Evolutionary conservation across 1,139 yeast species (phyloP).

Genomic region (Saccharomyces uvarum): DNA sequence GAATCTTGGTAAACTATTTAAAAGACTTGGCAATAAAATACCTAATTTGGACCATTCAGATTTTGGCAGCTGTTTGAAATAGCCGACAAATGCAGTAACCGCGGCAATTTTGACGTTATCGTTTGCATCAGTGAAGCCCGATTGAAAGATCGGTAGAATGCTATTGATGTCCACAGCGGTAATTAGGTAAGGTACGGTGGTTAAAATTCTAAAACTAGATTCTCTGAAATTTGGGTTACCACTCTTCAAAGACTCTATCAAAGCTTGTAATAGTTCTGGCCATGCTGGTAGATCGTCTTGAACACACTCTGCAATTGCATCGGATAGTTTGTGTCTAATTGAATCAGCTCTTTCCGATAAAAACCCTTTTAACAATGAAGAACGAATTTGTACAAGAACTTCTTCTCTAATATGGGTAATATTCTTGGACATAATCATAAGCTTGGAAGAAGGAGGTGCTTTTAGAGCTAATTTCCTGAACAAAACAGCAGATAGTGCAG

Average conservation of each 20-base stretch:
- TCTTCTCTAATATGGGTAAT: constrained; percentile 60
- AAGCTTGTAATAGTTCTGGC: constrained; percentile 71
- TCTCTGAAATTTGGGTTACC: constrained; percentile 72
- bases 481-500: constrained; percentile 64
- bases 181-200: constrained; percentile 75
- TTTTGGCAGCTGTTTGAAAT: constrained; percentile 75
- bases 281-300: constrained; percentile 57
- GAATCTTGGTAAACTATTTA: constrained; percentile 81
- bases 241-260: constrained; percentile 59
- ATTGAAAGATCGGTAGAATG: constrained; percentile 60
- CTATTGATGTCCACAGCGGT: constrained; percentile 50
- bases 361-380: constrained; percentile 66
- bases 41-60: constrained; percentile 68
- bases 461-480: constrained; percentile 82
- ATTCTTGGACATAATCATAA: constrained; percentile 65
- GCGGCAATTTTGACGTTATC: constrained; percentile 89
- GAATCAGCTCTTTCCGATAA: constrained; percentile 50
- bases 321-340: constrained; percentile 86
- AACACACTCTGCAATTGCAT: constrained; percentile 89
- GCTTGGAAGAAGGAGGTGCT: constrained; percentile 40
- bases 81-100: constrained; percentile 85
- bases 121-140: constrained; percentile 69
- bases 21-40: constrained; percentile 70
- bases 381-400: constrained; percentile 56
- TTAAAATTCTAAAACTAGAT: constrained; percentile 80